Conservation (phyloP, 345 rosid species). For the Dovyalis caffra region DNA sequence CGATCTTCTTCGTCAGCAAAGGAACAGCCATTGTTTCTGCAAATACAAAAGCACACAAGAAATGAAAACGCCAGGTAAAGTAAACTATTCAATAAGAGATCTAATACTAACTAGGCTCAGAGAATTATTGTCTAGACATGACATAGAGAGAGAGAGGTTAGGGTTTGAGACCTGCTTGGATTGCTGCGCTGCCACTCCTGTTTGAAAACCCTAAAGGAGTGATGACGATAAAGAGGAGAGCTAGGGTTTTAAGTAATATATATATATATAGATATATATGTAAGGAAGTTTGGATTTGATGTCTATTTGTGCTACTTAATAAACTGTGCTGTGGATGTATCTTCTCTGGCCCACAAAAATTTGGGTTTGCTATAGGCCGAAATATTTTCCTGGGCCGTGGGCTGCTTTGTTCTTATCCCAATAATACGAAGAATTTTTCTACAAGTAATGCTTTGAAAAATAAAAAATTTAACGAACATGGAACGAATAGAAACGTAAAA, state of each 20-base stretch:
- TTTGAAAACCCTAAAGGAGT: constrained; percentile 14
- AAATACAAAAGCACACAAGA: not conserved
- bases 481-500: no score
- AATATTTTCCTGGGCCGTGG: not conserved
- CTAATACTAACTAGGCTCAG: no score
- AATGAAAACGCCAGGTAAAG: not conserved
- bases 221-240: not conserved
- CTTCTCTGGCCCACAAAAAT: not conserved
- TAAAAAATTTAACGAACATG: no score
- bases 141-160: not conserved
- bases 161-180: constrained; percentile 14
- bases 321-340: not conserved
- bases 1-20: constrained; percentile 52
- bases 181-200: constrained; percentile 15
- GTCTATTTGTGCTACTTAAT: not conserved
- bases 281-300: not conserved
- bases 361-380: not conserved
- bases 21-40: constrained; percentile 60
- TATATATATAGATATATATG: not conserved
- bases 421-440: no score
- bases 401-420: not conserved
- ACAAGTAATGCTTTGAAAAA: no score
- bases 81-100: not conserved
- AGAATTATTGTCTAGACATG: no score
- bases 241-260: constrained; percentile 10